Conservation (phyloP, 2,329 filamentous ascomycete species). For the Calonectria hawksworthii region DNA sequence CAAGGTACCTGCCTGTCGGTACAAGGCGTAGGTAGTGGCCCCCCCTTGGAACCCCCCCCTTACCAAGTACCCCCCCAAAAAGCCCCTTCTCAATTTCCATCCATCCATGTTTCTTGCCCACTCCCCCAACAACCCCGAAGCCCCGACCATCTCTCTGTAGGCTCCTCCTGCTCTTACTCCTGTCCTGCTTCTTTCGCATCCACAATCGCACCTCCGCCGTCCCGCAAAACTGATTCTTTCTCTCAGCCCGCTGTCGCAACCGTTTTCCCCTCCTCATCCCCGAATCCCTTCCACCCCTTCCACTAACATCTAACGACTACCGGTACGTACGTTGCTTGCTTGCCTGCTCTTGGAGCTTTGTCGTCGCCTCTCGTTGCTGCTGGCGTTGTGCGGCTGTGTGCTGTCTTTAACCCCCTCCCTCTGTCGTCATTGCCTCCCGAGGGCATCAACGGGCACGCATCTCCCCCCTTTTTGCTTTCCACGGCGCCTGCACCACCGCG, state of each 20-base stretch:
- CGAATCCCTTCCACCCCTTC: conserved; percentile 35
- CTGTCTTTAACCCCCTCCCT: conserved; percentile 48
- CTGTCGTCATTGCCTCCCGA: conserved; percentile 57
- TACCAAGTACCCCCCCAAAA: conserved; percentile 26
- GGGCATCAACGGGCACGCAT: conserved; percentile 41
- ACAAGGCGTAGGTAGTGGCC: conserved; percentile 2
- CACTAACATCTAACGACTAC: conserved; percentile 29
- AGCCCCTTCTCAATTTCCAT: conserved; percentile 51
- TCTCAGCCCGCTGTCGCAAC: conserved; percentile 39
- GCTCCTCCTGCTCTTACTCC: conserved; percentile 23
- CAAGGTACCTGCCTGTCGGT: conserved; percentile 21
- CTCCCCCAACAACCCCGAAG: conserved; percentile 46
- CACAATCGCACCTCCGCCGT: conserved; percentile 38
- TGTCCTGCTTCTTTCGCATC: conserved; percentile 32
- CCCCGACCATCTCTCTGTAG: conserved; percentile 33
- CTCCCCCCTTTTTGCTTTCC: conserved; percentile 34
- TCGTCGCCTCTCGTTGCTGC: conserved; percentile 14
- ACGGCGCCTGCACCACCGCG: conserved; percentile 32
- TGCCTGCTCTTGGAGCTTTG: conserved; percentile 15
- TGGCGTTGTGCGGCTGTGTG: conserved; percentile 30
- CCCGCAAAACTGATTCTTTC: conserved; percentile 47
- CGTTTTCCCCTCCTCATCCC: conserved; percentile 35
- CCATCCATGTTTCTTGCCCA: conserved; percentile 50
- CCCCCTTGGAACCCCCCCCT: conserved; percentile 21
- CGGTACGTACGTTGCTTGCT: conserved; percentile 40